phyloP scores from a whole-genome alignment of 306 rosid species.

The Dicorynia guianensis region DNA sequence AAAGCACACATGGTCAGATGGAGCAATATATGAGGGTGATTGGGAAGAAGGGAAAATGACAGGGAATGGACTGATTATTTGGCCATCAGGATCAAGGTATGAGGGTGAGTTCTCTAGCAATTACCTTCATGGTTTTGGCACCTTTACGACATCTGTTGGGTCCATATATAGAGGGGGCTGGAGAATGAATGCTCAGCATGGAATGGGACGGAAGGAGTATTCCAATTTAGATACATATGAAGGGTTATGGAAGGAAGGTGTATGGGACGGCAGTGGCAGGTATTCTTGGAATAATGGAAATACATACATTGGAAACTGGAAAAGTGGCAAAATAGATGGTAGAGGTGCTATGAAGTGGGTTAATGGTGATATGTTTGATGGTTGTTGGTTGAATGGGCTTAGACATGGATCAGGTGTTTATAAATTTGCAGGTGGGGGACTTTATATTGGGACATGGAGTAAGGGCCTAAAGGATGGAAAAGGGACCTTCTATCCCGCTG shows the following conservation, averaged over 20 bases:
- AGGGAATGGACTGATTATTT: slow-evolving; percentile 53
- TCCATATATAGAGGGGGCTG: slow-evolving; percentile 56
- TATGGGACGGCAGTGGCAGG: slow-evolving; percentile 59
- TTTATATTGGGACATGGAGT: slow-evolving; percentile 66
- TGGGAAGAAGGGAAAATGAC: slow-evolving; percentile 69
- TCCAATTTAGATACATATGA: slow-evolving; percentile 58
- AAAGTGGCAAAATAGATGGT: slow-evolving; percentile 64
- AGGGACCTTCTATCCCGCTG: slow-evolving; percentile 63
- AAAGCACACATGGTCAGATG: slow-evolving; percentile 63
- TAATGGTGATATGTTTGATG: slow-evolving; percentile 61
- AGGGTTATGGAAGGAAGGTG: slow-evolving; percentile 72
- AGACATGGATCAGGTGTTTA: slow-evolving; percentile 65
- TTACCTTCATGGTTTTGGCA: slow-evolving; percentile 64
- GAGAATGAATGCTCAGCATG: slow-evolving; percentile 71
- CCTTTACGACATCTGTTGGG: slow-evolving; percentile 45
- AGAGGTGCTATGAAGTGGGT: slow-evolving; percentile 70
- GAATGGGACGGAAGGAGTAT: slow-evolving; percentile 58
- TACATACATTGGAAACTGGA: slow-evolving; percentile 60
- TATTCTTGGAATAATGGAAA: slow-evolving; percentile 60
- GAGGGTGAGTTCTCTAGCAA: slow-evolving; percentile 66
- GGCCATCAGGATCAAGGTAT: slow-evolving; percentile 59
- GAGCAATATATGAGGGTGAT: slow-evolving; percentile 63
- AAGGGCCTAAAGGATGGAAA: slow-evolving; percentile 66
- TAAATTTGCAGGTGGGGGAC: slow-evolving; percentile 59
- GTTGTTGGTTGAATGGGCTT: slow-evolving; percentile 59